These are phyloP conservation scores for Phytophthora citrophthora DNA, from an alignment of 352 stramenopile genomes.

Conservation along the genomic window DNA sequence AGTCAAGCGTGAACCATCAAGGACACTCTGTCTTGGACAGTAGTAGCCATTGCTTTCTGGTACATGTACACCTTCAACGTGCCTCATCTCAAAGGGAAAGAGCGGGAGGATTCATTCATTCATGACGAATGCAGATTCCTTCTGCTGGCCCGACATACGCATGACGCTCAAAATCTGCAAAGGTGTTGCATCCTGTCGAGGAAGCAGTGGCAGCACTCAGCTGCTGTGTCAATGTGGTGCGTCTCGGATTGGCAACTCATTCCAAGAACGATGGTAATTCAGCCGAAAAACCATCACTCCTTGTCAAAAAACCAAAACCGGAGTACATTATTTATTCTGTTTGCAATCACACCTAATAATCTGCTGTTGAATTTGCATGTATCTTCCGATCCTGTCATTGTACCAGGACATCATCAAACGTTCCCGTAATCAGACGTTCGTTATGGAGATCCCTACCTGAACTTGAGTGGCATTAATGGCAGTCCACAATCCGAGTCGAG, in stretches of 20 bases:
- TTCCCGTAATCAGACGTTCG: conserved; percentile 9
- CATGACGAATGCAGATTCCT: neutral
- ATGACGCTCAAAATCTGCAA: too few relatives aligned
- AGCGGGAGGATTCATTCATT: conserved; percentile 4
- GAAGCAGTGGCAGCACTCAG: conserved; percentile 19
- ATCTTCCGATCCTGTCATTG: too few relatives aligned
- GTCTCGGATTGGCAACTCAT: conserved; percentile 15
- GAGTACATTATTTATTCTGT: too few relatives aligned
- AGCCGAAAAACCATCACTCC: conserved; percentile 2
- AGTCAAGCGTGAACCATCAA: neutral
- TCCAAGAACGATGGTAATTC: conserved; percentile 7
- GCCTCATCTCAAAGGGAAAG: conserved; percentile 12
- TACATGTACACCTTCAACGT: conserved; percentile 16
- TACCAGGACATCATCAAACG: conserved; percentile 4
- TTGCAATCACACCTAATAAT: too few relatives aligned
- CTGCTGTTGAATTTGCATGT: too few relatives aligned
- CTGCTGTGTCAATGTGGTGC: conserved; percentile 14
- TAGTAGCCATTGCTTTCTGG: neutral
- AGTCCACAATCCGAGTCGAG: conserved; percentile 21
- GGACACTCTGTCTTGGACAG: too few relatives aligned
- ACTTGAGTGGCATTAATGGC: neutral
- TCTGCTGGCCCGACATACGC: neutral
- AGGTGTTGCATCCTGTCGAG: neutral
- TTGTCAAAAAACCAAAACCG: too few relatives aligned
- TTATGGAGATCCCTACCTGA: neutral